Evolutionary conservation across 306 rosid species (phyloP), one percentile per base, ranked within the genome.

Genomic region (Cicer pinnatifidum): DNA sequence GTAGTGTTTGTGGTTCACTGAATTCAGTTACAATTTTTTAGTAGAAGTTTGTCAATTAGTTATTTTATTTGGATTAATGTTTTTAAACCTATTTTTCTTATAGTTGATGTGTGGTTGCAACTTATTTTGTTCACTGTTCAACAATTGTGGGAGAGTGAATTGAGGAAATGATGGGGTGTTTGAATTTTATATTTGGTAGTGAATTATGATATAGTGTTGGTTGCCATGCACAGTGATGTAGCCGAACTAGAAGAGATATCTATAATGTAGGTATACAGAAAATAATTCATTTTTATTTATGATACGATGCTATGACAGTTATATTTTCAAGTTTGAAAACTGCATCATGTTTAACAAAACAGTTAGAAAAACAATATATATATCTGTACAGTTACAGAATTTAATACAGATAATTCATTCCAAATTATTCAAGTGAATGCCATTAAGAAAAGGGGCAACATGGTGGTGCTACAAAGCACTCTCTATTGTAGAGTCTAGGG

Each of bases 391-490:
- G 20, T 51, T 51, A 13, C 20, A 51, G 15, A n/a, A 13, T 51
- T 8, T 7, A 51, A 50, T 50, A 15, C 1, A 15, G 57, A 51
- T 0, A 51, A 7, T 51, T 51, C 57, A 51, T 51, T 51, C 57
- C 20, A 51, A 15, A 15, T 51, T 7, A 51, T 51, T 51, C 57
- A 51, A 51, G 57, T 51, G 33, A 68, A 8, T 54, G 43, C 39
- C 46, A 57, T 37, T 37, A 35, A 60, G 23, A 61, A 61, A 39
- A 61, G n/a, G 12, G 46, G 46, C 11, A 37, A 61, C 11, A 11
- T 61, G 67, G 67, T 61, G 19, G 67, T 61, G 19, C 45, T 28
- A n/a, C 67, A 61, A 37, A 61, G 23, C 67, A 3, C 44, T 5
- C 5, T 20, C 46, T 44, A 35, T 39, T 20, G 4, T 39, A 62